Conservation (phyloP, 2,329 filamentous ascomycete species). For the Teratosphaeria nubilosa region DNA sequence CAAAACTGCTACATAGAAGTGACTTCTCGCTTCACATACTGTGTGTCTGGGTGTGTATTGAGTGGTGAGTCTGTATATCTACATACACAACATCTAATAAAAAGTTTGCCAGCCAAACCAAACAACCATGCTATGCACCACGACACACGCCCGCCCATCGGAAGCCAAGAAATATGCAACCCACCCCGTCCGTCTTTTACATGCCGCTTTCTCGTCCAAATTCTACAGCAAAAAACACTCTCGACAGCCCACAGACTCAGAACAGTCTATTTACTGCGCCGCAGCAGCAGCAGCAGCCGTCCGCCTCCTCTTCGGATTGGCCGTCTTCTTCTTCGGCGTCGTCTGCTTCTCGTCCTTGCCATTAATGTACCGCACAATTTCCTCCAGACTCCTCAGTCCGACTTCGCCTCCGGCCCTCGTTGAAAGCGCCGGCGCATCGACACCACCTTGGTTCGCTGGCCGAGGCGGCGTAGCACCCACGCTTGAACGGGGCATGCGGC, state of each 20-base stretch:
- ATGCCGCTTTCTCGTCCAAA: background rate
- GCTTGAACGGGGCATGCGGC: slow-evolving; percentile 39
- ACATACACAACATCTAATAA: too few species aligned
- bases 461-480: slow-evolving; percentile 49
- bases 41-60: too few species aligned
- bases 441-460: slow-evolving; percentile 33
- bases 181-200: background rate
- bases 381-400: slow-evolving; percentile 67
- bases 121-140: background rate
- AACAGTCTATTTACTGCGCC: background rate
- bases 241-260: too few species aligned
- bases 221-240: background rate
- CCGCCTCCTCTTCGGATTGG: slow-evolving; percentile 33
- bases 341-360: slow-evolving; percentile 42
- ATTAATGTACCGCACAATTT: slow-evolving; percentile 90
- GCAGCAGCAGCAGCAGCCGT: background rate
- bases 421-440: background rate
- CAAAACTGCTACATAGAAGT: too few species aligned
- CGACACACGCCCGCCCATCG: background rate
- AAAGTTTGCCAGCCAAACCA: too few species aligned
- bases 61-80: too few species aligned
- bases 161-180: background rate
- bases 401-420: background rate
- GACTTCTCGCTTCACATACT: too few species aligned
- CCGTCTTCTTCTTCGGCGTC: slow-evolving; percentile 35